Base-by-base conservation (phyloP, 805 yeast genomes). In the Yarrowia keelungensis region DNA sequence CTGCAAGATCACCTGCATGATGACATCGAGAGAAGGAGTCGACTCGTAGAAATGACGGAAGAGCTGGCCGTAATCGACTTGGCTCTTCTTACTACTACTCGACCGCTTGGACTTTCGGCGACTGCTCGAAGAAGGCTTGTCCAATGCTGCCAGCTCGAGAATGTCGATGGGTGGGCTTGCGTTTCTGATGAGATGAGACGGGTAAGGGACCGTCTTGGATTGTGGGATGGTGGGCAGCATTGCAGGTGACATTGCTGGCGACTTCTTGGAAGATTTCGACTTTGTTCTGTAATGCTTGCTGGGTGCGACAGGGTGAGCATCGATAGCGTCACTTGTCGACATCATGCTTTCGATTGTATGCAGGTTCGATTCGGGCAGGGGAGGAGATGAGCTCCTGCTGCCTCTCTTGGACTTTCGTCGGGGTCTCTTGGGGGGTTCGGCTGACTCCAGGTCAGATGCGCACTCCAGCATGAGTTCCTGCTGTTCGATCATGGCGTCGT, bases 141-240 rank as follows among this genome's bases (percentile, higher is more conserved):
- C 62, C 47, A 26, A 3, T 1, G 46, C 38, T 26, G 22, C 8
- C 10, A 56, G 62, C 62, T 56, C 62, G 19, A 26, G 36, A 41
- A 56, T 56, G 11, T 41, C 46, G n/a, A 56, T 42, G n/a, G 62
- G 39, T 10, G 47, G 46, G 12, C 62, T 56, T 9, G 61, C 12
- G 22, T 56, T 41, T 7, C 62, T 45, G 14, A 10, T n/a, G 3
- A 39, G 45, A 10, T 53, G 59, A 1, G 59, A 38, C 12, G 59
- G 59, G 9, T 53, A 53, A 16, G 59, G 59, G 35, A 53, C 45
- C 36, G 59, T 53, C 59, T 53, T 53, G 16, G 59, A 53, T 38
- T 53, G 59, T 38, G 59, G 36, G 14, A 39, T 53, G 14, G 59
- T 53, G 59, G 59, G 59, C 2, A 39, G 39, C 16, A 53, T 53